Evolutionary conservation across 2,329 filamentous ascomycete genomes (phyloP), one percentile per base, ranked within the genome.

Genomic region (Massarina eburnea): DNA sequence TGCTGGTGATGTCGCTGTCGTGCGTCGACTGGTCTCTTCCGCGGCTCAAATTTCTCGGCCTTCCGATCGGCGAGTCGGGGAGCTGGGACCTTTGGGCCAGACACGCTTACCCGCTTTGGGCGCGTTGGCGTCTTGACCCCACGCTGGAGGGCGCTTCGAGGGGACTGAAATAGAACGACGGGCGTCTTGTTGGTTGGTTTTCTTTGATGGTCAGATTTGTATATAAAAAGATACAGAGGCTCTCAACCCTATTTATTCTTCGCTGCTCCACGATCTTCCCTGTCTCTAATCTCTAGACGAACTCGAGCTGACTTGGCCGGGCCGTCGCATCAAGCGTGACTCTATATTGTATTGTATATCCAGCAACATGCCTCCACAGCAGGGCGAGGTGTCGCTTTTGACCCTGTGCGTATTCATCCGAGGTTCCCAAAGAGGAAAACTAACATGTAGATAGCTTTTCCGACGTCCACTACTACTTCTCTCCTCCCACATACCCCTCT

Each of bases 381-480:
- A 71, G 47, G 76, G 75, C 41, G 76, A 78, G 49, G 71, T 71
- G 42, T 68, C 74, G 19, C 58, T 78, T 33, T 62, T 72, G 43
- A 78, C 75, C 9, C 70, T 78, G 75, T 77, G 56, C 59, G 74
- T 62, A 21, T 15, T 17, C 5, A 14, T 37, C n/a, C 48, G 10
- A 27, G 20, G 15, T 5, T 8, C 27, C 27, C 12, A 14, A 7
- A 14, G 12, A 14, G 6, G 4, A 14, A 14, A 30, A 14, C 27
- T 30, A 30, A 38, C 61, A 41, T 15, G 19, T 15, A 8, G 6
- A 44, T 52, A 91, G 88, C 60, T 91, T 89, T 61, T 86, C 81
- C 52, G 88, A 92, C 62, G 67, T 91, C 43, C 88, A 91, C 68
- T 91, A 91, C 70, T 90, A 84, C 70, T 89, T 91, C 71, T 79